Evolutionary conservation across 139 green algal genomes (phyloP).

Genomic region (Coelastrella sp.): DNA sequence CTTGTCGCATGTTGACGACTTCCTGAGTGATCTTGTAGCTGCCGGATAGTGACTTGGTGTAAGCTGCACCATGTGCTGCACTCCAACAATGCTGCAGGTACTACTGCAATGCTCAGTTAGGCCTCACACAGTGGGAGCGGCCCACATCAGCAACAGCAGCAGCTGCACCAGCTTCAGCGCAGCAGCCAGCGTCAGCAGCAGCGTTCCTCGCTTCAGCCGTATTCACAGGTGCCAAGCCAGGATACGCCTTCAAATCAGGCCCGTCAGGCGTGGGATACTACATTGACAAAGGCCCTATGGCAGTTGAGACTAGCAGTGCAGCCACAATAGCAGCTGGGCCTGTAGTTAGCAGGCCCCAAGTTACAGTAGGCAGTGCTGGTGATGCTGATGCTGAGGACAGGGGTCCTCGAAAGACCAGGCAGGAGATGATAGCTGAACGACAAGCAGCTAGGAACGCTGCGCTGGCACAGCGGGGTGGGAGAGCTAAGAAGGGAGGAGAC

Average conservation of each 20-base stretch:
- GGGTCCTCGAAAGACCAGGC: conserved; percentile 1
- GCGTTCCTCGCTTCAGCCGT: conserved; percentile 50
- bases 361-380: background rate
- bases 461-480: background rate
- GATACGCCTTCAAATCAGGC: conserved; percentile 81
- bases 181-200: background rate
- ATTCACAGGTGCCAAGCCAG: conserved; percentile 68
- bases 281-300: background rate
- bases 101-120: conserved; percentile 65
- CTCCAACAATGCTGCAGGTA: conserved; percentile 47
- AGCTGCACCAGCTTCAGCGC: background rate
- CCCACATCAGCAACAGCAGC: conserved; percentile 18
- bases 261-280: conserved; percentile 48
- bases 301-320: background rate
- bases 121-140: conserved; percentile 67
- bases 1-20: background rate
- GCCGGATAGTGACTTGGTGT: background rate
- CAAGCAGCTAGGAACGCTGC: conserved; percentile 46
- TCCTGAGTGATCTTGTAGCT: too few relatives aligned
- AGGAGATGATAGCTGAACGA: conserved; percentile 46
- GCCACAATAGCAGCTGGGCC: background rate
- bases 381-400: background rate
- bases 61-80: background rate
- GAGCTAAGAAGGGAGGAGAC: conserved; percentile 33
- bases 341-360: background rate